Evolutionary conservation across 345 rosid genomes (phyloP), one percentile per base, ranked within the genome.

Genomic region (Hibiscus tridactylites): DNA sequence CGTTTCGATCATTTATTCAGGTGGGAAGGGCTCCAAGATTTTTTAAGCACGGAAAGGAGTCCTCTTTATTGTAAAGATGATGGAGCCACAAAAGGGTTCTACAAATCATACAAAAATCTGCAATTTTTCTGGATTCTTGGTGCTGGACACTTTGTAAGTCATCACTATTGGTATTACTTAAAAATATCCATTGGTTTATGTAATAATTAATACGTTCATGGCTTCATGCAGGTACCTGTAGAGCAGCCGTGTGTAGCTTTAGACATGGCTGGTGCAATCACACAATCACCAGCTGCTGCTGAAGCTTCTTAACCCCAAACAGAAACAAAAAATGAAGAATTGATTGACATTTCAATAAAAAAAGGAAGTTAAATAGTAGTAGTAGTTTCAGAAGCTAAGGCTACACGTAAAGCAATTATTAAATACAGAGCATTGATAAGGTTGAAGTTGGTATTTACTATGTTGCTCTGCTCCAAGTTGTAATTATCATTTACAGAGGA

Each of bases 61-160:
- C 81, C 95, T 26, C 59, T 91, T 7, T 82, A 74, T 10, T 94
- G 98, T 62, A 90, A 81, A 42, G 74, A 29, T 2, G 87, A 80
- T 21, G 2, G 60, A 57, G 9, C 5, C n/a, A 90, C 92, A 29
- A 87, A 74, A 85, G 98, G 91, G 28, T 94, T 94, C 83, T 73
- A 73, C 66, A 91, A 82, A 75, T 85, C 96, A 0, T 87, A 83
- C 84, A 83, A 87, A 75, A 94, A 91, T 74, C 78, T 94, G 11
- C 89, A 83, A 33, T 94, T 94, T 12, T 91, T 82, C 73, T 94
- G 98, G 98, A 88, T 94, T 83, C 95, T 94, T 70, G 87, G 87
- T 65, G 96, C 98, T n/a, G 98, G 98, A 62, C 98, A 94, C 77
- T 94, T 88, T 81, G 98, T 94, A 86, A 91, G 97, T 78, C 19